Evolutionary conservation across 1,139 yeast species (phyloP), one percentile per base, ranked within the genome.

Genomic region (Candida freyschussii): DNA sequence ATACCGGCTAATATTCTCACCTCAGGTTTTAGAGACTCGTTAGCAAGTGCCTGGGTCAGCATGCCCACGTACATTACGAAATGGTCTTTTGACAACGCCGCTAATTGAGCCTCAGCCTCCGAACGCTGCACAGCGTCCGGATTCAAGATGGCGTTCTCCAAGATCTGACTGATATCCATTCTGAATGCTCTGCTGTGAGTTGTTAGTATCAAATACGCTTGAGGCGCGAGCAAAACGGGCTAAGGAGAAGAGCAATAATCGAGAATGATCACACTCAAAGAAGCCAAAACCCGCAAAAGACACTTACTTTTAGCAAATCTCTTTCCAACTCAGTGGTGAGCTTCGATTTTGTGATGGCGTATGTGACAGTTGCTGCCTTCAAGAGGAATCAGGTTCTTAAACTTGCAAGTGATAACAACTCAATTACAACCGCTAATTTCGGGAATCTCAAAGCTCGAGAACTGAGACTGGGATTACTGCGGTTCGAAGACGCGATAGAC

Each of bases 1-100:
- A 91, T 67, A 29, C 94, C 95, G 4, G 98, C 96, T 59, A 93
- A 74, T 72, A 86, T 85, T 55, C 97, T 72, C 34, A 87, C 94
- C 62, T 89, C 96, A 7, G 83, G 65, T 49, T 73, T 77, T 41
- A 76, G 76, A 6, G 67, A 60, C 30, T 74, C 78, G 52, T 80
- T 77, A 24, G 79, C 80, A 45, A 91, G 68, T 19, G 84, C 86
- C 45, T 76, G 76, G 27, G 85, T 75, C 53, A 89, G 72, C 50
- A 79, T 66, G 27, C 76, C 75, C 50, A 87, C 63, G 55, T 80
- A 91, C 48, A 69, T 79, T 58, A 65, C 78, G 63, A 85, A 89
- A 59, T 86, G 83, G 43, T 77, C 81, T 48, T 72, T 69, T 21
- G 95, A 81, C 17, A 89, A 76, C 34, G 74, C 73, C 48, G 69